phyloP scores from a whole-genome alignment of 495 filamentous ascomycete genomes.

The Tuber aestivum region DNA sequence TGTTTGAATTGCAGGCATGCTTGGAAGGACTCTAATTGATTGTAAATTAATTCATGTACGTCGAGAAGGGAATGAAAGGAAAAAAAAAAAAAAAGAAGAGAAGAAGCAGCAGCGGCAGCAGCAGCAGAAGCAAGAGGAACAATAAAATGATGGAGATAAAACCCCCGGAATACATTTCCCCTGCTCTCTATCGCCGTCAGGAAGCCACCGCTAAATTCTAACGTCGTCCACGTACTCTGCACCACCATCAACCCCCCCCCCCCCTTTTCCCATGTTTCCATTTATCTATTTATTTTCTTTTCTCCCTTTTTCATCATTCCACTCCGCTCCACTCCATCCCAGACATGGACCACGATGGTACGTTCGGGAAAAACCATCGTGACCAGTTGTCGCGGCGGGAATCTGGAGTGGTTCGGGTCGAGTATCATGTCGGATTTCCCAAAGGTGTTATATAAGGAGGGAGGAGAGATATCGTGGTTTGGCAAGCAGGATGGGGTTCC shows the following conservation, averaged over 20 bases:
- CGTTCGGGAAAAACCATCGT: conserved; percentile 12
- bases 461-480: background rate
- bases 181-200: background rate
- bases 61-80: background rate
- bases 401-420: conserved; percentile 32
- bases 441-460: conserved; percentile 34
- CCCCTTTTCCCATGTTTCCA: conserved; percentile 11
- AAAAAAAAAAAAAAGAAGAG: background rate
- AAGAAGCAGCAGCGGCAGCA: no score
- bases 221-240: conserved; percentile 31
- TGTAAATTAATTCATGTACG: background rate
- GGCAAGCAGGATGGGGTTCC: background rate
- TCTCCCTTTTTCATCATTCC: background rate
- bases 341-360: background rate
- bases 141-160: background rate
- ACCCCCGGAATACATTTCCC: background rate
- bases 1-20: background rate
- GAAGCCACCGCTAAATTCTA: background rate
- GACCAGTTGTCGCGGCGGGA: conserved; percentile 24
- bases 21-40: background rate
- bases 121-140: background rate
- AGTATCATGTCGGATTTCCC: conserved; percentile 35
- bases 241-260: background rate
- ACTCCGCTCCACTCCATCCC: background rate
- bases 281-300: background rate